Evolutionary conservation across 495 filamentous ascomycete species (phyloP).

Genomic region (Penicillium flavigenum): DNA sequence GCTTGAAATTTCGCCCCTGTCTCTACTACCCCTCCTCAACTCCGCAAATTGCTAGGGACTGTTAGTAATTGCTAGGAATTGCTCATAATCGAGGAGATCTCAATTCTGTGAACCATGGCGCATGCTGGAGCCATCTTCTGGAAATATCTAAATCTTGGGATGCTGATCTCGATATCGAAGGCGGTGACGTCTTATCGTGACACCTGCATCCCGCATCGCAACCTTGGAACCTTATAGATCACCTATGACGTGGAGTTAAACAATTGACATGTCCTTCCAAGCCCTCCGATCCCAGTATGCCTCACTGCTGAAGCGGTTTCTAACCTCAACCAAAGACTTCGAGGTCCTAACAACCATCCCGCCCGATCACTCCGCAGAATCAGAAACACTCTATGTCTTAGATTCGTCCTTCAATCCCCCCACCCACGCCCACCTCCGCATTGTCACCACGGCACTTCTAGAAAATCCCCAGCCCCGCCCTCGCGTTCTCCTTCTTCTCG

Average conservation of each 20-base stretch:
- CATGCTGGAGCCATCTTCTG: not conserved
- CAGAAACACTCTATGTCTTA: constrained; percentile 70
- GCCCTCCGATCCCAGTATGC: constrained; percentile 35
- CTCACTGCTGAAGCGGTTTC: constrained; percentile 56
- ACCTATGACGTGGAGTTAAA: too few relatives aligned
- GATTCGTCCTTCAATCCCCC: constrained; percentile 97
- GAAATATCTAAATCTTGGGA: not conserved
- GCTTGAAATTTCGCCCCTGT: not conserved
- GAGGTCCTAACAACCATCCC: constrained; percentile 59
- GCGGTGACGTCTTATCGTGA: constrained; percentile 7
- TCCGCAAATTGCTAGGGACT: not conserved
- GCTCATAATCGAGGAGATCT: not conserved
- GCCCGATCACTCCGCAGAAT: constrained; percentile 23
- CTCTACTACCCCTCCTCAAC: not conserved
- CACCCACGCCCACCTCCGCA: constrained; percentile 74
- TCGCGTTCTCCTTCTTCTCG: constrained; percentile 76
- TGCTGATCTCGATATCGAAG: not conserved
- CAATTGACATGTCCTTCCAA: constrained; percentile 31
- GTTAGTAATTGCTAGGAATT: not conserved
- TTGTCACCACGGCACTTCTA: constrained; percentile 66
- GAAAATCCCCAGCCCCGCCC: constrained; percentile 36
- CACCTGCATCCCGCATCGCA: not conserved
- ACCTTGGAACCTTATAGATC: not conserved
- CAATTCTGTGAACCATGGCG: not conserved
- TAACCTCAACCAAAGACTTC: constrained; percentile 54